phyloP scores from a whole-genome alignment of 371 early-diverging fungal genomes.

The Mortierella sp. region DNA sequence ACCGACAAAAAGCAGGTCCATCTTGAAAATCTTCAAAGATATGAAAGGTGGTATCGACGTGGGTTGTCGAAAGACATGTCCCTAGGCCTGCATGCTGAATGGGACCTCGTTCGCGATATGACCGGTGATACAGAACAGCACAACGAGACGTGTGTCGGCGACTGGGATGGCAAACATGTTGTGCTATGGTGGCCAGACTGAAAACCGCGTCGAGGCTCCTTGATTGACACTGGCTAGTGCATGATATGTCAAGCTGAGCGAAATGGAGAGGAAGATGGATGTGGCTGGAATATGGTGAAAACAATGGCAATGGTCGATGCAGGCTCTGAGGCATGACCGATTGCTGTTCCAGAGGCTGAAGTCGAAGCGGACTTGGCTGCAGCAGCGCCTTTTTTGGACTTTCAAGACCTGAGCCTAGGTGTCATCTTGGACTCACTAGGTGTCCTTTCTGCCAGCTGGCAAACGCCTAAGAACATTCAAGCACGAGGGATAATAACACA shows the following conservation, averaged over 20 bases:
- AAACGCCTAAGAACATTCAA: too few species aligned
- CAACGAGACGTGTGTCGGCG: constrained; percentile 70
- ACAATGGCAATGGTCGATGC: background rate
- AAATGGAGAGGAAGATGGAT: background rate
- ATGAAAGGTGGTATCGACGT: constrained; percentile 88
- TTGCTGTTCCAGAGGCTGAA: background rate
- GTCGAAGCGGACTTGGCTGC: background rate
- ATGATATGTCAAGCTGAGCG: too few species aligned
- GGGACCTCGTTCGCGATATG: constrained; percentile 86
- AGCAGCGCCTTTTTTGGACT: constrained; percentile 35
- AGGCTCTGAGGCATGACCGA: background rate
- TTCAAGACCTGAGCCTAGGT: constrained; percentile 64
- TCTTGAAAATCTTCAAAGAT: constrained; percentile 82
- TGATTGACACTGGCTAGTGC: too few species aligned
- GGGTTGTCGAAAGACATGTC: constrained; percentile 86
- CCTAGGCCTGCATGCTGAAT: constrained; percentile 81
- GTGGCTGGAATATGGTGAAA: background rate
- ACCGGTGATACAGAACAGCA: constrained; percentile 90
- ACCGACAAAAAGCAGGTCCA: constrained; percentile 69
- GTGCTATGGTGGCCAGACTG: too few species aligned
- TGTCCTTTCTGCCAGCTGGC: constrained; percentile 60
- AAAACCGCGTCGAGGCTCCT: too few species aligned
- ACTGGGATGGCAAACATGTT: constrained; percentile 49
- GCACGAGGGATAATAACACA: too few species aligned
- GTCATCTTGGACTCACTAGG: constrained; percentile 59